Evolutionary conservation across 345 rosid genomes (phyloP).

Genomic region (Nephelium lappaceum): DNA sequence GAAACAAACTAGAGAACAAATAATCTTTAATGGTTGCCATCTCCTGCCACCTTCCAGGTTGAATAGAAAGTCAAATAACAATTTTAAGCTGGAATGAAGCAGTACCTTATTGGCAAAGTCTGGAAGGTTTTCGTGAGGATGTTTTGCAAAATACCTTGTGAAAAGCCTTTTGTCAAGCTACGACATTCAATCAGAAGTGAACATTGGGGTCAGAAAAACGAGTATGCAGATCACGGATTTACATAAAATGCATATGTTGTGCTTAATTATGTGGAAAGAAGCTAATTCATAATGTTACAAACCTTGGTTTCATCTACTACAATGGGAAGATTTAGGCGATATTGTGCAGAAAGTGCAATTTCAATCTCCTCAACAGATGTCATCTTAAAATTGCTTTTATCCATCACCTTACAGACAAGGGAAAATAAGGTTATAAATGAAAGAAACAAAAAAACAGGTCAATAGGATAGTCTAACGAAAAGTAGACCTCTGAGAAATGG

Average conservation of each 20-base stretch:
- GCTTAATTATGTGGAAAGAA: background rate
- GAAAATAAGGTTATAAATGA: background rate
- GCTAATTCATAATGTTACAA: background rate
- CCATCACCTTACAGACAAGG: slow-evolving; percentile 60
- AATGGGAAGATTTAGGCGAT: slow-evolving; percentile 79
- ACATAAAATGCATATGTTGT: background rate
- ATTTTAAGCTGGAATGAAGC: background rate
- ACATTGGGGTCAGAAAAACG: background rate
- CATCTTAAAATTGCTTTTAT: slow-evolving; percentile 76
- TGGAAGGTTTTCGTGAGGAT: slow-evolving; percentile 69
- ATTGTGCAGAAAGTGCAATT: slow-evolving; percentile 69
- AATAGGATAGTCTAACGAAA: background rate
- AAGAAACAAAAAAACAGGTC: background rate
- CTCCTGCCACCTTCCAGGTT: background rate
- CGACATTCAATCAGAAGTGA: slow-evolving; percentile 24
- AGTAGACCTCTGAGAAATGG: background rate
- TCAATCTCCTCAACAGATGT: slow-evolving; percentile 60
- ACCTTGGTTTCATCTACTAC: slow-evolving; percentile 72
- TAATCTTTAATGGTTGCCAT: background rate
- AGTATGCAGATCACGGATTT: background rate
- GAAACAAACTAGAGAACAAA: background rate
- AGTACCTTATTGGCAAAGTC: slow-evolving; percentile 69
- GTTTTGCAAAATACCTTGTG: slow-evolving; percentile 50
- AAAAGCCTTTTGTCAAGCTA: slow-evolving; percentile 71
- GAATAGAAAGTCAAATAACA: background rate